Evolutionary conservation across 768 basidiomycete genomes (phyloP).

Genomic region (Leucosporidium creatinivorum): DNA sequence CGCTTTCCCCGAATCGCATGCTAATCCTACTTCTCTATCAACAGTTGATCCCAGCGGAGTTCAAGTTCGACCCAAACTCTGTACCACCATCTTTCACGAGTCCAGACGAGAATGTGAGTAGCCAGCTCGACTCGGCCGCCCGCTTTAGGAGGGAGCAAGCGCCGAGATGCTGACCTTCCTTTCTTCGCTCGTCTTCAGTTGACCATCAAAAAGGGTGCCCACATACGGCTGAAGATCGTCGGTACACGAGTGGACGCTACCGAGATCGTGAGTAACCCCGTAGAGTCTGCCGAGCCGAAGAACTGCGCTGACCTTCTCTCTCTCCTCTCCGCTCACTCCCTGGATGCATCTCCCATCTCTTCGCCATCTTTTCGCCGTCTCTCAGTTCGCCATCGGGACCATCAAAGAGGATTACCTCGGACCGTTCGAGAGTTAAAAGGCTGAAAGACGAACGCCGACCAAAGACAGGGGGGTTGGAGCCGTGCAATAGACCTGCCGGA

Average conservation of each 20-base stretch:
- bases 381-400: slow-evolving; percentile 80
- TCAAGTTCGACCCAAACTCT: slow-evolving; percentile 90
- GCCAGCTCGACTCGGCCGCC: background rate
- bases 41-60: slow-evolving; percentile 86
- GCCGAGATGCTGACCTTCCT: background rate
- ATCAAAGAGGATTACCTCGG: slow-evolving; percentile 96
- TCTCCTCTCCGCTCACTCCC: background rate
- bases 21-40: background rate
- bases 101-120: slow-evolving; percentile 70
- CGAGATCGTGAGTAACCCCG: slow-evolving; percentile 53
- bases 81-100: slow-evolving; percentile 88
- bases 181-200: slow-evolving; percentile 2
- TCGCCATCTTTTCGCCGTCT: background rate
- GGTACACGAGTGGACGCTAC: slow-evolving; percentile 96
- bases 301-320: too few relatives aligned
- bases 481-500: too few relatives aligned
- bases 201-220: slow-evolving; percentile 78
- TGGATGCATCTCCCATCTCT: background rate
- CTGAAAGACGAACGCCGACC: too few relatives aligned
- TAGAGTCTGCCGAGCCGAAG: too few relatives aligned
- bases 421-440: slow-evolving; percentile 43
- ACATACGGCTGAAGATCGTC: slow-evolving; percentile 91
- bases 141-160: background rate
- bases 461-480: too few relatives aligned
- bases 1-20: background rate